Percentiles rank a stretch among this genome's conserved stretches.
These are phyloP conservation scores for Cardamine resedifolia DNA, from an alignment of 345 rosid species.

Conservation along the genomic window DNA sequence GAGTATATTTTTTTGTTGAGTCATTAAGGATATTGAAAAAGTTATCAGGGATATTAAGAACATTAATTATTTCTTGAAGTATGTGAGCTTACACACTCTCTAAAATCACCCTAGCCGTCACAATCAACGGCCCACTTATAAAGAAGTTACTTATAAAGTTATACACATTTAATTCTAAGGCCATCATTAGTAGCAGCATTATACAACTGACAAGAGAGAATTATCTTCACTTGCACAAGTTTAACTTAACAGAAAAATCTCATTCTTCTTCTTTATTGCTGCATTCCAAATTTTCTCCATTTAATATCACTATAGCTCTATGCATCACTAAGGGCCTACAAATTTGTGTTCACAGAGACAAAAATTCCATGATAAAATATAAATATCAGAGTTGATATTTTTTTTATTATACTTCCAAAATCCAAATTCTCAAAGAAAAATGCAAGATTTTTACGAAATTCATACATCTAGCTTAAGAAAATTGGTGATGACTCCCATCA, in stretches of 20 bases:
- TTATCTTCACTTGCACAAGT: no score
- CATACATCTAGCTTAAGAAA: constrained; percentile 31
- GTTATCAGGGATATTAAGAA: no score
- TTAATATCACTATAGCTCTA: background rate
- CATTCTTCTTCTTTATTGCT: background rate
- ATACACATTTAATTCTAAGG: no score
- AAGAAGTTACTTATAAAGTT: no score
- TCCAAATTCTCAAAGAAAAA: background rate
- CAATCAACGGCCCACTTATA: background rate
- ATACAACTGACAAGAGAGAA: no score
- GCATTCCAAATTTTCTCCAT: background rate
- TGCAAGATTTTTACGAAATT: background rate
- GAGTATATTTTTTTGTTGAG: no score
- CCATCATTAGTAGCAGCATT: no score
- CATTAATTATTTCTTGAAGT: no score
- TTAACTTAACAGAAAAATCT: background rate
- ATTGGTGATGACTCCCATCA: constrained; percentile 37
- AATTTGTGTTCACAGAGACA: background rate
- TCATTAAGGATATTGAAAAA: no score
- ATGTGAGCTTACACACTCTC: no score
- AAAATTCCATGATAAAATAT: background rate
- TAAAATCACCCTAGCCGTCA: no score
- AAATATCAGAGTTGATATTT: background rate
- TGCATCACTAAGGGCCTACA: background rate
- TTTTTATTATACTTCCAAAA: constrained; percentile 30